These are phyloP conservation scores for Lindgomyces ingoldianus DNA, from an alignment of 495 filamentous ascomycete genomes.

Conservation along the genomic window DNA sequence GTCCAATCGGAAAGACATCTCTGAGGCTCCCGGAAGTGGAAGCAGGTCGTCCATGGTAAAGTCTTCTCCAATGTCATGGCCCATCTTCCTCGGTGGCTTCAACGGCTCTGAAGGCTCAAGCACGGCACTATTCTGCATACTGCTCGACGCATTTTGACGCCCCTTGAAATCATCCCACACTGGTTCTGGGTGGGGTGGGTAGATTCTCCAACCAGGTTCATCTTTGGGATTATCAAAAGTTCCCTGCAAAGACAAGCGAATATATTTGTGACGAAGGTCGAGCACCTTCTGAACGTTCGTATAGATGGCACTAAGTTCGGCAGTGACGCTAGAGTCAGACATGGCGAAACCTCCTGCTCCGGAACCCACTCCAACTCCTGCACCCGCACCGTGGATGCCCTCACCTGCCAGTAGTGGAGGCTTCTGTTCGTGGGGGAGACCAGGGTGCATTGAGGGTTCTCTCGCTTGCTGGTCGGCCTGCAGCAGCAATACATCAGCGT, in stretches of 20 bases:
- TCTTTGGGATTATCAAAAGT: slow-evolving; percentile 83
- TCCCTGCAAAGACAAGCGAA: slow-evolving; percentile 80
- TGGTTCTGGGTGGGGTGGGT: slow-evolving; percentile 86
- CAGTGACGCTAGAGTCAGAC: slow-evolving; percentile 69
- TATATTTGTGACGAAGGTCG: slow-evolving; percentile 85
- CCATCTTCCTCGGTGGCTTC: slow-evolving; percentile 67
- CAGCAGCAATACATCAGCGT: slow-evolving; percentile 36
- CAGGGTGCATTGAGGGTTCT: slow-evolving; percentile 50
- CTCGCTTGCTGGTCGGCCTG: slow-evolving; percentile 51
- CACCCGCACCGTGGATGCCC: slow-evolving; percentile 54
- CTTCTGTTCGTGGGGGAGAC: slow-evolving; percentile 53
- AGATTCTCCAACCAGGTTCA: slow-evolving; percentile 79
- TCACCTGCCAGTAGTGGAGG: slow-evolving; percentile 49
- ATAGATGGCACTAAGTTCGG: slow-evolving; percentile 82
- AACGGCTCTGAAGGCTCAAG: slow-evolving; percentile 39
- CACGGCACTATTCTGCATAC: slow-evolving; percentile 58
- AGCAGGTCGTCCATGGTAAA: slow-evolving; percentile 77
- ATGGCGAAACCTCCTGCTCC: slow-evolving; percentile 53
- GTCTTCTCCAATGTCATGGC: slow-evolving; percentile 86
- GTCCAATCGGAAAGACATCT: slow-evolving; percentile 76
- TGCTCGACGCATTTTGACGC: slow-evolving; percentile 43
- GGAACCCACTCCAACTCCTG: slow-evolving; percentile 53
- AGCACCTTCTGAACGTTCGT: slow-evolving; percentile 81
- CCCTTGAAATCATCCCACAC: slow-evolving; percentile 78
- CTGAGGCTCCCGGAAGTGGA: slow-evolving; percentile 68